Conservation (phyloP, 768 basidiomycete genomes). For the Macrocybe gigantea region DNA sequence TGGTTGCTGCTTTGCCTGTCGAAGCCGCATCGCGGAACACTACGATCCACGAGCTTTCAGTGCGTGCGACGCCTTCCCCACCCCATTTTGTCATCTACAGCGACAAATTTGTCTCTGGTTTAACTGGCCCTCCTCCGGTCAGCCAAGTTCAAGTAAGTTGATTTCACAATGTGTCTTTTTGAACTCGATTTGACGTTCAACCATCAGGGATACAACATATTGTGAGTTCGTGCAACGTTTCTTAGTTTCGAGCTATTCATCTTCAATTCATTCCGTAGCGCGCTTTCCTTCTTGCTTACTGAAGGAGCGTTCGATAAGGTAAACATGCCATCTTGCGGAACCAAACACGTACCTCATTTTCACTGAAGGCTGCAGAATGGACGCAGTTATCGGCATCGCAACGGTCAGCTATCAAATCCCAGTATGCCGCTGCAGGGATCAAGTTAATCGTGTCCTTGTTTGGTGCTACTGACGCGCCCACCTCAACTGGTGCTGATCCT, state of each 20-base stretch:
- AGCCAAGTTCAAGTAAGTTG: slow-evolving; percentile 22
- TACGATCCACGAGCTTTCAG: slow-evolving; percentile 7
- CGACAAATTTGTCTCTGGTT: slow-evolving; percentile 29
- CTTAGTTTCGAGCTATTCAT: not conserved
- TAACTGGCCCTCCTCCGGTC: slow-evolving; percentile 29
- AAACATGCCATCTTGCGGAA: not conserved
- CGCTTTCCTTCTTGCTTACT: slow-evolving; percentile 34
- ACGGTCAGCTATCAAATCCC: slow-evolving; percentile 34
- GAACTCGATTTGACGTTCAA: not conserved
- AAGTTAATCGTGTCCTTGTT: slow-evolving; percentile 53
- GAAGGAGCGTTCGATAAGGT: slow-evolving; percentile 33
- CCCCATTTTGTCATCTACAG: slow-evolving; percentile 36
- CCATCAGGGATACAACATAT: slow-evolving; percentile 21
- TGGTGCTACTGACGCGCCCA: slow-evolving; percentile 42
- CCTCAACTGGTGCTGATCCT: slow-evolving; percentile 38
- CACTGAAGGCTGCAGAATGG: slow-evolving; percentile 37
- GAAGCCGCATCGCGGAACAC: slow-evolving; percentile 5
- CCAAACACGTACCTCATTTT: not conserved
- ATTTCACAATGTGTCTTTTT: not conserved
- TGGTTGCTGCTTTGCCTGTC: slow-evolving; percentile 5
- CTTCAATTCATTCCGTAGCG: slow-evolving; percentile 1
- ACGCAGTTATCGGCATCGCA: slow-evolving; percentile 27
- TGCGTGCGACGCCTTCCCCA: slow-evolving; percentile 16
- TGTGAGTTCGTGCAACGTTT: slow-evolving; percentile 9
- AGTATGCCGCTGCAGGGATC: slow-evolving; percentile 52